phyloP scores from a whole-genome alignment of 1,284 basidiomycete genomes.

The Puccinia coronata region DNA sequence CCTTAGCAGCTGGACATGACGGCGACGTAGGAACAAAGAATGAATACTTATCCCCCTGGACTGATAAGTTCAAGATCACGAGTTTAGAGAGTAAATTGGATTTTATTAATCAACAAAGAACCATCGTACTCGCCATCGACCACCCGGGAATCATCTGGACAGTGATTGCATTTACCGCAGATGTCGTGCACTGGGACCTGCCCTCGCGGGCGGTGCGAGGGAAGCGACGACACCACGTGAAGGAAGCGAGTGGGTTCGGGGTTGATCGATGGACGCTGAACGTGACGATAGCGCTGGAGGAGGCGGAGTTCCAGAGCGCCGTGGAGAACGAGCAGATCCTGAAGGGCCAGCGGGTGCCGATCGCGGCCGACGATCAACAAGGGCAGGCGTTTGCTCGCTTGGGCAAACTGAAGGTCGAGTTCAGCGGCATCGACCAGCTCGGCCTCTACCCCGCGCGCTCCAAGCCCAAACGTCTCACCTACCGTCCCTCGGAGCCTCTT shows the following conservation, averaged over 20 bases:
- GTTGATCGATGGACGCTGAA: conserved; percentile 72
- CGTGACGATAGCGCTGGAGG: conserved; percentile 68
- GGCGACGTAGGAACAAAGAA: not conserved
- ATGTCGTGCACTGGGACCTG: conserved; percentile 78
- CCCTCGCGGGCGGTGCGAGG: conserved; percentile 65
- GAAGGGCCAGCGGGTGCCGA: conserved; percentile 45
- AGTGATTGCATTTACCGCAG: conserved; percentile 87
- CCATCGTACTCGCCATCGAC: conserved; percentile 70
- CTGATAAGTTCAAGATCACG: conserved; percentile 65
- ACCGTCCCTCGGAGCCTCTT: not conserved
- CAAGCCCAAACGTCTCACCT: not conserved
- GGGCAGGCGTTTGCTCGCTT: not conserved
- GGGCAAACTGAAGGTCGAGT: conserved; percentile 38
- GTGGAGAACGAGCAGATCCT: conserved; percentile 53
- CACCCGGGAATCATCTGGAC: conserved; percentile 90
- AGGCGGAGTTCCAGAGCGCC: conserved; percentile 54
- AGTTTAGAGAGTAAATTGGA: conserved; percentile 69
- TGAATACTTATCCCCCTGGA: conserved; percentile 65
- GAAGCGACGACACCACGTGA: conserved; percentile 81
- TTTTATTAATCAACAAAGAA: conserved; percentile 67
- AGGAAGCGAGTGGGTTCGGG: conserved; percentile 81
- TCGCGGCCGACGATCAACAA: conserved; percentile 53
- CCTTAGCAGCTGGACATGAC: conserved; percentile 51
- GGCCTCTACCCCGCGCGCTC: conserved; percentile 44
- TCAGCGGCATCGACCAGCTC: conserved; percentile 43